Conservation (phyloP, 2,329 filamentous ascomycete genomes). For the Penicillium crustosum region DNA sequence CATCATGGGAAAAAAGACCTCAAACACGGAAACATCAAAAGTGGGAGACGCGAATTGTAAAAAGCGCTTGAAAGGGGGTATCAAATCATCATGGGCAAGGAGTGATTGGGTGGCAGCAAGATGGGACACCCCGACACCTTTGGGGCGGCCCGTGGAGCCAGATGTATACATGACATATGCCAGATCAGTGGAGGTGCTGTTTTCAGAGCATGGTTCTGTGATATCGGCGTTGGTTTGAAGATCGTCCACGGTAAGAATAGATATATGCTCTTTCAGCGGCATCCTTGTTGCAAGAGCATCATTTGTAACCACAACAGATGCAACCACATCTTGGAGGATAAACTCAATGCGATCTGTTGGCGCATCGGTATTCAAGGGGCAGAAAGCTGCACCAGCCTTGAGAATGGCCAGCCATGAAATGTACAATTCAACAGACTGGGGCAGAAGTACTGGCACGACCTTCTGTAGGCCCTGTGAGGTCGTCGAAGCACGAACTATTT, state of each 20-base stretch:
- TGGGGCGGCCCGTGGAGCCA: slow-evolving; percentile 83
- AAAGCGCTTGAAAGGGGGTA: slow-evolving; percentile 75
- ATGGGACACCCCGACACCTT: slow-evolving; percentile 83
- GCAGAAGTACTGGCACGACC: slow-evolving; percentile 73
- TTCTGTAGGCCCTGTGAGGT: slow-evolving; percentile 5
- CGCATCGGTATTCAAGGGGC: slow-evolving; percentile 75
- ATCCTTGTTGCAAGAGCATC: slow-evolving; percentile 23
- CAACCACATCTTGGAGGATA: slow-evolving; percentile 74
- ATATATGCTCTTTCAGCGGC: slow-evolving; percentile 19
- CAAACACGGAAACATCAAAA: slow-evolving; percentile 92
- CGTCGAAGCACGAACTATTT: slow-evolving; percentile 42
- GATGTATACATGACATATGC: slow-evolving; percentile 95
- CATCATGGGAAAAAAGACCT: slow-evolving; percentile 85
- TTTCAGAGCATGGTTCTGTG: slow-evolving; percentile 3
- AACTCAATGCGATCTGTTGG: slow-evolving; percentile 76
- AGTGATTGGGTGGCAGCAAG: slow-evolving; percentile 76
- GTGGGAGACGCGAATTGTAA: slow-evolving; percentile 90
- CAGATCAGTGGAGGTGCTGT: slow-evolving; percentile 42
- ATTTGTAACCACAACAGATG: slow-evolving; percentile 67
- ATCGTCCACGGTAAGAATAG: slow-evolving; percentile 26
- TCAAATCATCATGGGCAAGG: slow-evolving; percentile 74
- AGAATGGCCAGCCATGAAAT: slow-evolving; percentile 73
- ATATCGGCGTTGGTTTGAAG: slow-evolving; percentile 9
- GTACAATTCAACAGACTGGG: slow-evolving; percentile 76
- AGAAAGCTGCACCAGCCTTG: slow-evolving; percentile 81